Base-by-base conservation (phyloP, 176 grass and related monocot genomes). In the Lolium perenne region DNA sequence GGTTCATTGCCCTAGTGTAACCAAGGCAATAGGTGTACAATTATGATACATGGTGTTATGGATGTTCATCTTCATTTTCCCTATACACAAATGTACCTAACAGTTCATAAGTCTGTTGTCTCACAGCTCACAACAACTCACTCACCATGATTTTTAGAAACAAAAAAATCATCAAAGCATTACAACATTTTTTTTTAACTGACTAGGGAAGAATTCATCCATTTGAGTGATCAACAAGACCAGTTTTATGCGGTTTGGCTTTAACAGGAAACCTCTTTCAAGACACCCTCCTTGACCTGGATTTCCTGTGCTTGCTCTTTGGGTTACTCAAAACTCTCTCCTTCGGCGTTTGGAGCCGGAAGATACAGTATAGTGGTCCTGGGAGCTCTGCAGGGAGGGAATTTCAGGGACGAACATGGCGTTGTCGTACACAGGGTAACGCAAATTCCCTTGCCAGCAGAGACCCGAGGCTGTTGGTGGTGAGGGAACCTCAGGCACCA, bases 391-490 rank as follows among this genome's bases (percentile, higher is more conserved):
- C 20, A 57, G 38, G 71, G 72, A 84, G 63, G 80, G 78, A 75
- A 92, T 58, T 51, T 95, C 86, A 15, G 93, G 91, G 8, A 95
- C 93, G 26, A 89, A 92, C 69, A 86, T 88, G 32, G 91, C 58
- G 18, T 71, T 79, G 60, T 91, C 86, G 8, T 88, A 89, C 14
- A 69, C 76, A 84, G 88, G 80, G 22, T 85, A 89, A 67, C 35
- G 47, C 35, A 90, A 83, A 75, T 79, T 91, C 48, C 66, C 87
- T 43, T 95, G 88, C 93, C 91, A 95, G 79, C 86, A 68, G 49
- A 95, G 88, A 10, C 84, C 88, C 0, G 91, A 95, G 56, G 93
- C 93, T 76, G 93, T 95, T 41, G 91, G 93, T n/a, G 93, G 93
- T 0, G 88, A 91, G 23, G 93, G 88, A 71, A 95, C 85, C 77